Evolutionary conservation across 2,329 filamentous ascomycete genomes (phyloP).

Genomic region (Colletotrichum sp.): DNA sequence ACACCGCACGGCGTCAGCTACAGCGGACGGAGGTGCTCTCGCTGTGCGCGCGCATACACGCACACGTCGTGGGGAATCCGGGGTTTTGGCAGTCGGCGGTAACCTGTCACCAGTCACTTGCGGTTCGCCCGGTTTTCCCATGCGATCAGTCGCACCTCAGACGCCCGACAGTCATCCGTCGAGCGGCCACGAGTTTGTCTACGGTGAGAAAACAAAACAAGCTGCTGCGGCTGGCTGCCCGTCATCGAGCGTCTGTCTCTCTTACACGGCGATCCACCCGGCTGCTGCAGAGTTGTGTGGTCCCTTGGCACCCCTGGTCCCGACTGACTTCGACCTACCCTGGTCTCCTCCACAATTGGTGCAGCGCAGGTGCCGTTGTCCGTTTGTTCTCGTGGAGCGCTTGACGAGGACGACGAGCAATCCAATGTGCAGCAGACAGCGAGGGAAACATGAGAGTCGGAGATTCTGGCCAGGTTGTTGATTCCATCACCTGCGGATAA

Average conservation of each 20-base stretch:
- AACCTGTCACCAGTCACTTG: background rate
- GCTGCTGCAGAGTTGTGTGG: conserved; percentile 15
- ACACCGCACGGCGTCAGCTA: background rate
- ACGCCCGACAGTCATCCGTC: background rate
- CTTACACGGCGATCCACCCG: conserved; percentile 9
- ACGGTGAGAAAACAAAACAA: background rate
- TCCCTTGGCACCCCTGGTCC: background rate
- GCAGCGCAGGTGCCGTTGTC: background rate
- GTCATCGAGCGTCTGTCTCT: conserved; percentile 6
- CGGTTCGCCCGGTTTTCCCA: background rate
- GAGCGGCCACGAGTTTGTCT: background rate
- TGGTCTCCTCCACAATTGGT: background rate
- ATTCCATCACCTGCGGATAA: background rate
- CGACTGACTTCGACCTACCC: background rate
- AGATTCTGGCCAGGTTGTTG: background rate
- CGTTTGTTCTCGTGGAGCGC: background rate
- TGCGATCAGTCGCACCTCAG: background rate
- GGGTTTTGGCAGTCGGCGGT: background rate
- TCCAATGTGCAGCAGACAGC: background rate
- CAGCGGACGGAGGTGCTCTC: background rate
- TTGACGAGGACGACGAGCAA: background rate
- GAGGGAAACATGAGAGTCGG: background rate
- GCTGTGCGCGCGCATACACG: background rate
- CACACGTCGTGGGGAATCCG: background rate
- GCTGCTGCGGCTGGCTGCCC: background rate